Evolutionary conservation across 2,329 filamentous ascomycete genomes (phyloP).

Genomic region (Cladosporium sp.): DNA sequence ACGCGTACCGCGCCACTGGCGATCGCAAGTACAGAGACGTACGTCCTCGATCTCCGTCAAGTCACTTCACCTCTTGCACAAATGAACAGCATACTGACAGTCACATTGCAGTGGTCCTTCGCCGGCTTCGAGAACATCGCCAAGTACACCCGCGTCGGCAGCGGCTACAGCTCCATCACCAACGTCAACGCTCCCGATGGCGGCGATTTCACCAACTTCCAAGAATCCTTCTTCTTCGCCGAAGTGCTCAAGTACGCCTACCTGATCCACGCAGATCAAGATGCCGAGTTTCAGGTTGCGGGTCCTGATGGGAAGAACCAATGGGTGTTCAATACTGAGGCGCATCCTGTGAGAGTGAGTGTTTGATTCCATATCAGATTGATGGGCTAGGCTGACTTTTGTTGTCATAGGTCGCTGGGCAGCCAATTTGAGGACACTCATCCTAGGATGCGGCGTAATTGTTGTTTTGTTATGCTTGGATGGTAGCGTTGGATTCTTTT

Average conservation of each 20-base stretch:
- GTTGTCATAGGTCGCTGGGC: background rate
- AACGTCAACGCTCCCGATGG: constrained; percentile 67
- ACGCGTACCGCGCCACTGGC: constrained; percentile 78
- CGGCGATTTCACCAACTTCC: constrained; percentile 65
- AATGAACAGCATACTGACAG: background rate
- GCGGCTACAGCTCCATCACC: constrained; percentile 65
- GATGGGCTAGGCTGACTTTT: background rate
- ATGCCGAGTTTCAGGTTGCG: constrained; percentile 20
- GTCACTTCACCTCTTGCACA: too few species aligned
- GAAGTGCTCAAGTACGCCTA: constrained; percentile 77
- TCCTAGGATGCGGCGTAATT: background rate
- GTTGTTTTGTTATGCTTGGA: background rate
- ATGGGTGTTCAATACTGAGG: constrained; percentile 66
- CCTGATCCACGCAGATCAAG: constrained; percentile 19
- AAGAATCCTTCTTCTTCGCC: constrained; percentile 87
- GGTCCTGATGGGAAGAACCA: constrained; percentile 43
- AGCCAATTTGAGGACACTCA: background rate
- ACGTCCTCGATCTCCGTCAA: constrained; percentile 15
- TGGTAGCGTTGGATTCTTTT: background rate
- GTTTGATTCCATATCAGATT: too few species aligned
- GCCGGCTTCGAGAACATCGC: constrained; percentile 71
- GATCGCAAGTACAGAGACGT: constrained; percentile 71
- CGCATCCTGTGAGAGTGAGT: constrained; percentile 57
- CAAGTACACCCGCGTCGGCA: constrained; percentile 60
- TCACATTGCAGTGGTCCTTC: constrained; percentile 64